These are phyloP conservation scores for Aspergillus fructus DNA, from an alignment of 2,329 filamentous ascomycete species.

Conservation along the genomic window DNA sequence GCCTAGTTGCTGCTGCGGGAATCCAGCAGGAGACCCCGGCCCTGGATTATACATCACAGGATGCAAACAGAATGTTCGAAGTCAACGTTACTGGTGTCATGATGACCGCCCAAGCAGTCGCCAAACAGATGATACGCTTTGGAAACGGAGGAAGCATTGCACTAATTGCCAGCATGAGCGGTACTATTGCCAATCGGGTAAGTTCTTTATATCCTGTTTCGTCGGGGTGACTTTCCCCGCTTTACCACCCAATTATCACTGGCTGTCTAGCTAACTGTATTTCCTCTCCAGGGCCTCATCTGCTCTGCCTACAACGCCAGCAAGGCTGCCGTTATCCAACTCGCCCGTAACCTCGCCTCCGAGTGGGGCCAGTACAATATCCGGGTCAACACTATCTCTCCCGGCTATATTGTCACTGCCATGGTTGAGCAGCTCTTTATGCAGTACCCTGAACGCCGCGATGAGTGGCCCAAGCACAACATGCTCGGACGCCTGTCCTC, in stretches of 20 bases:
- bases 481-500: conserved; percentile 72
- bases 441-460: conserved; percentile 77
- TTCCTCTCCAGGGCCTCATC: conserved; percentile 41
- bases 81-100: conserved; percentile 62
- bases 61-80: conserved; percentile 63
- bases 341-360: conserved; percentile 47
- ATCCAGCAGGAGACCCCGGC: conserved; percentile 79
- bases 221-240: conserved; percentile 2
- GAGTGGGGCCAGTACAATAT: conserved; percentile 51
- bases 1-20: conserved; percentile 71
- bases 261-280: conserved; percentile 2
- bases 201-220: conserved; percentile 9
- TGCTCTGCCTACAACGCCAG: conserved; percentile 51
- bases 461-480: conserved; percentile 77
- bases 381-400: conserved; percentile 50
- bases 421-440: conserved; percentile 47
- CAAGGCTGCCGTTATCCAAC: conserved; percentile 50
- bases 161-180: conserved; percentile 64
- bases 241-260: not conserved
- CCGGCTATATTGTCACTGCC: conserved; percentile 48
- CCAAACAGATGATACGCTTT: conserved; percentile 63
- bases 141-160: conserved; percentile 61
- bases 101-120: conserved; percentile 64
- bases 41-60: conserved; percentile 69
- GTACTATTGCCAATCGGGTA: conserved; percentile 55